Base-by-base conservation (phyloP, 495 filamentous ascomycete species). In the Trichoderma reesei region DNA sequence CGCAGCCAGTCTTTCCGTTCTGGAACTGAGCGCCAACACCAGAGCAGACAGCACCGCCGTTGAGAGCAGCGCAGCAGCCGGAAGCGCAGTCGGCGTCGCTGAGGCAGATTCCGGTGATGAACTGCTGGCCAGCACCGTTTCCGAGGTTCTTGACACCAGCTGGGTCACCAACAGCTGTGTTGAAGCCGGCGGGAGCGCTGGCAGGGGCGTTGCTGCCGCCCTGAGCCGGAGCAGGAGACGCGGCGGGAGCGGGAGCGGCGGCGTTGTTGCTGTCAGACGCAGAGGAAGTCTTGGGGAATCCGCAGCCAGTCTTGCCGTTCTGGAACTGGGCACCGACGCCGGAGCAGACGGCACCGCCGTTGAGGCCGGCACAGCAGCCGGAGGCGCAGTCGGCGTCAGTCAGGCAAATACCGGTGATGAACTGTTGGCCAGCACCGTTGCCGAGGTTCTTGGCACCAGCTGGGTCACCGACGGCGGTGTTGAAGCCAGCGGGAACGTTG, bases 1-100 rank as follows among this genome's bases (percentile, higher is more conserved):
- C 79, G 65, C 79, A 81, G 26, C 79, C 78, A 11, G 73, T 71
- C 71, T 81, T 81, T 44, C 76, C 79, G 48, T 73, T 72, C 67
- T 77, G 75, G 62, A 65, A 72, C 62, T 73, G 68, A n/a, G 74
- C 78, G 9, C 67, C 71, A 1, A 70, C 62, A 2, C 76, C 78
- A 9, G 78, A 79, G 41, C 61, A 63, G 16, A 66, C 63, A 7
- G 67, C 67, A 5, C 51, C 38, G 20, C 73, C 73, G 66, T 75
- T 76, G 46, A 71, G 69, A 1, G 73, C 75, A 26, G 71, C 72
- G 59, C 78, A 80, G 68, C 78, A 80, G 10, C 69, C 67, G 0
- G 72, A 75, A 8, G 68, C 71, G 59, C 78, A 80, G 65, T 80
- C 76, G 26, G 73, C 76, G 1, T 67, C 70, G 34, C 70, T 68